phyloP scores from a whole-genome alignment of 768 basidiomycete species.

The Termitomyces bulborhizus region DNA sequence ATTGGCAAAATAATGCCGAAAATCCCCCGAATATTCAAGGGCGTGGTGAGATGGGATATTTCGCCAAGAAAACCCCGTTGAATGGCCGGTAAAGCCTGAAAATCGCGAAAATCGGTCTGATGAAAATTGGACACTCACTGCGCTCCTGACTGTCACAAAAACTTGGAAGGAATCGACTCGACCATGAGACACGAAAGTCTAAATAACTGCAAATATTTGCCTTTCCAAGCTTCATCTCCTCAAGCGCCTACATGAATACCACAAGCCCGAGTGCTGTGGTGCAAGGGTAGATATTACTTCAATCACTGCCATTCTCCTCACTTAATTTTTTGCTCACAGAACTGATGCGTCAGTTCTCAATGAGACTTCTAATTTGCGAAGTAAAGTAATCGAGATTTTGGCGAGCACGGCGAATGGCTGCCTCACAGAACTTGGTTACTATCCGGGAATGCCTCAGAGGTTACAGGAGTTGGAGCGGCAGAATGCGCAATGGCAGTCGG shows the following conservation, averaged over 20 bases:
- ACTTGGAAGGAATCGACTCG: no score
- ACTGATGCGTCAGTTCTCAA: not conserved
- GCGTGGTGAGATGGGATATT: not conserved
- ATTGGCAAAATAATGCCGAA: not conserved
- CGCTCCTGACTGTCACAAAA: not conserved
- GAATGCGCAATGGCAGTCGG: constrained; percentile 24
- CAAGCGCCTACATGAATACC: constrained; percentile 5
- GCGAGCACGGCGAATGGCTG: constrained; percentile 39
- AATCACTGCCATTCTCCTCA: not conserved
- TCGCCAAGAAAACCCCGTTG: not conserved
- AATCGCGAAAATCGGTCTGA: not conserved
- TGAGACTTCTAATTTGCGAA: constrained; percentile 20
- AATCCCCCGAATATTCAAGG: not conserved
- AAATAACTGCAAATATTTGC: constrained; percentile 1
- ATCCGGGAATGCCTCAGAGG: constrained; percentile 32
- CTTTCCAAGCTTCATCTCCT: not conserved
- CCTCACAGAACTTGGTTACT: constrained; percentile 41
- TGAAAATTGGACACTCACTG: no score
- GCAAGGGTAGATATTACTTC: constrained; percentile 1
- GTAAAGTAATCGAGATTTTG: constrained; percentile 37
- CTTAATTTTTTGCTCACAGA: not conserved
- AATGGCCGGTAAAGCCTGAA: not conserved
- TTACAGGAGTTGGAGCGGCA: constrained; percentile 28
- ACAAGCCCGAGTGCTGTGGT: not conserved
- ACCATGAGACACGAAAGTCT: not conserved